phyloP scores from a whole-genome alignment of 2,329 filamentous ascomycete genomes.

The Colletotrichum sp. region DNA sequence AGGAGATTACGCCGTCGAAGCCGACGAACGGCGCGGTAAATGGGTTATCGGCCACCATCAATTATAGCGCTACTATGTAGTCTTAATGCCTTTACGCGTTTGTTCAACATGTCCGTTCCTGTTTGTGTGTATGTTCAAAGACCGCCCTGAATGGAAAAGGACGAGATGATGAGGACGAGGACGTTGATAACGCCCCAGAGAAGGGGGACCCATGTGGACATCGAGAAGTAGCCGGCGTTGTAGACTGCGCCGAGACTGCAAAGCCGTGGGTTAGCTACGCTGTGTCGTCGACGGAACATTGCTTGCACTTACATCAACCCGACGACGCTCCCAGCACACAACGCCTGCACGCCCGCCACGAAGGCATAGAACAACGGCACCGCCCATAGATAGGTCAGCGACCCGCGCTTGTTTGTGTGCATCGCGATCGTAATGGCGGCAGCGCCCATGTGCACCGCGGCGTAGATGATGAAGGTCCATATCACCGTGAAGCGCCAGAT shows the following conservation, averaged over 20 bases:
- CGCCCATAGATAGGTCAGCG: slow-evolving; percentile 71
- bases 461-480: slow-evolving; percentile 85
- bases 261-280: slow-evolving; percentile 1
- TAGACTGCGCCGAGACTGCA: slow-evolving; percentile 79
- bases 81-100: background rate
- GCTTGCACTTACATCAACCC: slow-evolving; percentile 71
- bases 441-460: slow-evolving; percentile 74
- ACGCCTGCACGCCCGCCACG: slow-evolving; percentile 76
- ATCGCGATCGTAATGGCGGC: slow-evolving; percentile 75
- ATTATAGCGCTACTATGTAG: slow-evolving; percentile 16
- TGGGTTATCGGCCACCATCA: background rate
- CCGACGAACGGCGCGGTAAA: background rate
- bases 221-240: slow-evolving; percentile 80
- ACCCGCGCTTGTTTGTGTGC: slow-evolving; percentile 64
- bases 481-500: slow-evolving; percentile 87
- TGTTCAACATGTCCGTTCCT: background rate
- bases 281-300: background rate
- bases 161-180: slow-evolving; percentile 81
- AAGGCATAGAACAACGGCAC: slow-evolving; percentile 74
- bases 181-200: slow-evolving; percentile 88
- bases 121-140: slow-evolving; percentile 54
- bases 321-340: slow-evolving; percentile 81
- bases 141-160: slow-evolving; percentile 91
- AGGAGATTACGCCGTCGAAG: slow-evolving; percentile 39
- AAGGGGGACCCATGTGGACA: slow-evolving; percentile 95